These are phyloP conservation scores for Aspergillus affinis DNA, from an alignment of 495 filamentous ascomycete species.

Conservation along the genomic window DNA sequence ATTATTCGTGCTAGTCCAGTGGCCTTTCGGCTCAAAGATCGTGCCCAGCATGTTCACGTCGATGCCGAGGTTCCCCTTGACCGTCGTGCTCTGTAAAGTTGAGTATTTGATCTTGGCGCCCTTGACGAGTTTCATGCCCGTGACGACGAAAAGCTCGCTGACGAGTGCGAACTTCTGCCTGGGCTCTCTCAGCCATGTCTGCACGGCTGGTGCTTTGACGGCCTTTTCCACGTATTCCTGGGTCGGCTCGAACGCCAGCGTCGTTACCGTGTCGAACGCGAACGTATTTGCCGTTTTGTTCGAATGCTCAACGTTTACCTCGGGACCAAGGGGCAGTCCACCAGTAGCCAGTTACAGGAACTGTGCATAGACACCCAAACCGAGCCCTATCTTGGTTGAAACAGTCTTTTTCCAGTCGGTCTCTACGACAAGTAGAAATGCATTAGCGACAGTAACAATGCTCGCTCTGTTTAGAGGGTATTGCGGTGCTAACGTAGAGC, in stretches of 20 bases:
- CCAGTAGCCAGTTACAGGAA: conserved; percentile 32
- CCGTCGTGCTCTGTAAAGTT: conserved; percentile 19
- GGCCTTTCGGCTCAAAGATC: conserved; percentile 24
- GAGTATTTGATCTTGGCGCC: conserved; percentile 33
- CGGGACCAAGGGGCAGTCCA: conserved; percentile 22
- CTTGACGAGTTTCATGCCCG: conserved; percentile 33
- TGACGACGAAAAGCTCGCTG: conserved; percentile 27
- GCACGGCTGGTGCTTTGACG: conserved; percentile 29
- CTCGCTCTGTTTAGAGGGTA: conserved; percentile 26
- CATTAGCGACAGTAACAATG: conserved; percentile 22
- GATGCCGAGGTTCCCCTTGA: conserved; percentile 25
- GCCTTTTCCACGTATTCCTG: conserved; percentile 28
- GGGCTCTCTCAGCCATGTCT: conserved; percentile 28
- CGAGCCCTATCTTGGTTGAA: conserved; percentile 24
- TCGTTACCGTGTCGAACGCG: conserved; percentile 29
- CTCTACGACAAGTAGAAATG: conserved; percentile 28
- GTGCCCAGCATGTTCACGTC: conserved; percentile 20
- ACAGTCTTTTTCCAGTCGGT: conserved; percentile 33
- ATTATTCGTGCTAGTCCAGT: conserved; percentile 23
- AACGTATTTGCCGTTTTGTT: conserved; percentile 21
- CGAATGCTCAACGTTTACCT: conserved; percentile 23
- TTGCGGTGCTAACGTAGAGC: conserved; percentile 32
- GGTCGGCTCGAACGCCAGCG: conserved; percentile 28
- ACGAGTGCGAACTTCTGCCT: conserved; percentile 24
- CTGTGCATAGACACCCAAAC: conserved; percentile 31